A percentile compares a stretch with the other conserved stretches of the same genome.
Conservation (phyloP, 2,329 filamentous ascomycete genomes). For the Aspergillus novofumigatus region DNA sequence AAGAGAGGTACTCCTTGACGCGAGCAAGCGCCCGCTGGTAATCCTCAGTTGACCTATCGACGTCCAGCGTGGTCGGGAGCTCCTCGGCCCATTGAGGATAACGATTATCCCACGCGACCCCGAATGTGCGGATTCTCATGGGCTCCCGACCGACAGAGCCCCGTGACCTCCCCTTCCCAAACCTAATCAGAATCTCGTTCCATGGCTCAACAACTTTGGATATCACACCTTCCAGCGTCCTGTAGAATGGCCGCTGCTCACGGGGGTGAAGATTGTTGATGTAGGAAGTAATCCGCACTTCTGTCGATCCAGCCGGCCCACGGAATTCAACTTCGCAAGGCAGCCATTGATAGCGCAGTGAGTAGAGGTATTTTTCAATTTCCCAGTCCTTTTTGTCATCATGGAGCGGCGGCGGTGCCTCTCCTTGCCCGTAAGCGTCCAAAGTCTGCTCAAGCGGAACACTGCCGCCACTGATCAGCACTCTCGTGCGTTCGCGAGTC, state of each 20-base stretch:
- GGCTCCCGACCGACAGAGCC: background rate
- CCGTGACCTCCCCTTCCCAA: background rate
- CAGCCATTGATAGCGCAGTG: conserved; percentile 10
- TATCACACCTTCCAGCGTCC: conserved; percentile 2
- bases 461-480: background rate
- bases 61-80: background rate
- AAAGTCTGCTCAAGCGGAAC: background rate
- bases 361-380: background rate
- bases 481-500: background rate
- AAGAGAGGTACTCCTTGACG: conserved; percentile 5
- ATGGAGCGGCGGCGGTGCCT: background rate
- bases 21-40: background rate
- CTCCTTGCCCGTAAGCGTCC: background rate
- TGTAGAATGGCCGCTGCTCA: conserved; percentile 2
- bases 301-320: conserved; percentile 4
- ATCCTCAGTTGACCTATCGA: background rate
- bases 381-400: background rate
- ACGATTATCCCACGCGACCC: conserved; percentile 7
- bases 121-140: conserved; percentile 5
- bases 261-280: conserved; percentile 8
- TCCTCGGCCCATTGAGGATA: conserved; percentile 1
- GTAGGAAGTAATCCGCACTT: conserved; percentile 6
- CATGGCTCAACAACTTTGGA: conserved; percentile 4
- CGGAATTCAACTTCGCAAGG: conserved; percentile 11
- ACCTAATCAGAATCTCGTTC: conserved; percentile 3